phyloP scores from a whole-genome alignment of 495 filamentous ascomycete genomes.

The Neurospora sp. region DNA sequence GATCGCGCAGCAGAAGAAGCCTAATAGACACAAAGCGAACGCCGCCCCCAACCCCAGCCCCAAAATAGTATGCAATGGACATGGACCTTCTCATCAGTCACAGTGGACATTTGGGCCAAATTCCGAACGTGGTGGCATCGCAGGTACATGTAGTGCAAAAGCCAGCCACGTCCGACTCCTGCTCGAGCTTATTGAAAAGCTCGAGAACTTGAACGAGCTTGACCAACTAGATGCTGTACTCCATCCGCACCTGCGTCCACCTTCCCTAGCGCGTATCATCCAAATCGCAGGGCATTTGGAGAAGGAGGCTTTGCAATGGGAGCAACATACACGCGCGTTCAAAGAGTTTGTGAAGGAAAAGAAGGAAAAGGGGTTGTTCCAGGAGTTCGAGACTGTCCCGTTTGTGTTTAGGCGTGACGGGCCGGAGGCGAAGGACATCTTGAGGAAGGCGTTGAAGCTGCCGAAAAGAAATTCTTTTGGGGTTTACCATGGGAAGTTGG shows the following conservation, averaged over 20 bases:
- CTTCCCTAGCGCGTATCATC: background rate
- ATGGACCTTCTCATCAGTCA: background rate
- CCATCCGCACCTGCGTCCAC: background rate
- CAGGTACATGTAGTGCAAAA: background rate
- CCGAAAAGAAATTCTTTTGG: background rate
- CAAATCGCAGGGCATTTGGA: background rate
- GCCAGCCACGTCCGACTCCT: background rate
- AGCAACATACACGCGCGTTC: background rate
- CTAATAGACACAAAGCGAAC: background rate
- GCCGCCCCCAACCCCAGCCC: background rate
- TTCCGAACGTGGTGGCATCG: background rate
- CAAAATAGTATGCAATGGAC: background rate
- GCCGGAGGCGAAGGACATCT: background rate
- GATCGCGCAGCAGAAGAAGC: background rate
- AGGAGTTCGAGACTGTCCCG: background rate
- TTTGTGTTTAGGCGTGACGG: background rate
- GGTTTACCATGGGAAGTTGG: background rate
- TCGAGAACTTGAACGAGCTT: background rate
- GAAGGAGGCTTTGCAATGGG: background rate
- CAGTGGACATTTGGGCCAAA: background rate
- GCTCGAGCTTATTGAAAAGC: background rate
- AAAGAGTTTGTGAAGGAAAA: background rate
- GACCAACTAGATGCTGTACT: background rate
- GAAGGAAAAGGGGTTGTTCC: background rate
- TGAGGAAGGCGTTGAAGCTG: background rate